These are phyloP conservation scores for Debaryomycetaceae sp. DNA, from an alignment of 1,139 yeast genomes.

Conservation along the genomic window DNA sequence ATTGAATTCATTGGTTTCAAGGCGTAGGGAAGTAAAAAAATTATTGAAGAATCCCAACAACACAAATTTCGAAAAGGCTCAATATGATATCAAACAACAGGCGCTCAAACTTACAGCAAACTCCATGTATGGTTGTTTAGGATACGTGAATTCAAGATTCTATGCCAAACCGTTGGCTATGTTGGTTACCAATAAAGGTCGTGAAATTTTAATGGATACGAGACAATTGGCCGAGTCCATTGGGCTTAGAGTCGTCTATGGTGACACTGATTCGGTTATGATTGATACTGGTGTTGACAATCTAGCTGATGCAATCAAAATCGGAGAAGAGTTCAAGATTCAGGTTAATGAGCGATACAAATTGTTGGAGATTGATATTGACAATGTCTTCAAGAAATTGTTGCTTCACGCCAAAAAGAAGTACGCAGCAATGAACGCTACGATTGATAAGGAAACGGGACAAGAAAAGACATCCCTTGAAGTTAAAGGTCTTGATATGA, in stretches of 20 bases:
- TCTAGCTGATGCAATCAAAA: conserved; percentile 69
- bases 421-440: conserved; percentile 83
- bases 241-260: conserved; percentile 85
- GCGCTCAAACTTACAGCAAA: conserved; percentile 96
- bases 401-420: conserved; percentile 95
- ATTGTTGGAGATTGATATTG: conserved; percentile 89
- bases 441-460: conserved; percentile 46
- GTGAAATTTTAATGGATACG: conserved; percentile 93
- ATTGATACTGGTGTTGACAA: conserved; percentile 81
- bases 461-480: conserved; percentile 60
- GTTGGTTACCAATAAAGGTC: conserved; percentile 92
- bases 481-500: conserved; percentile 96
- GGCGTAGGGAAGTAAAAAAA: conserved; percentile 92
- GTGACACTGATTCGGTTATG: conserved; percentile 99
- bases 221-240: conserved; percentile 86
- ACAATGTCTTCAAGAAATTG: conserved; percentile 83
- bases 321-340: conserved; percentile 81
- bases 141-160: conserved; percentile 86
- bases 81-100: conserved; percentile 93
- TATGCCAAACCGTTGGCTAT: conserved; percentile 96
- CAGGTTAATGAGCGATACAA: conserved; percentile 87
- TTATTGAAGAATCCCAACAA: conserved; percentile 74
- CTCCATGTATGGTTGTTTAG: conserved; percentile 99
- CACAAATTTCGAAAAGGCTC: conserved; percentile 60
- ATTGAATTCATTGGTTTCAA: conserved; percentile 76